Conservation (phyloP, 73 alveolate species). For the Paramecium primaurelia region DNA sequence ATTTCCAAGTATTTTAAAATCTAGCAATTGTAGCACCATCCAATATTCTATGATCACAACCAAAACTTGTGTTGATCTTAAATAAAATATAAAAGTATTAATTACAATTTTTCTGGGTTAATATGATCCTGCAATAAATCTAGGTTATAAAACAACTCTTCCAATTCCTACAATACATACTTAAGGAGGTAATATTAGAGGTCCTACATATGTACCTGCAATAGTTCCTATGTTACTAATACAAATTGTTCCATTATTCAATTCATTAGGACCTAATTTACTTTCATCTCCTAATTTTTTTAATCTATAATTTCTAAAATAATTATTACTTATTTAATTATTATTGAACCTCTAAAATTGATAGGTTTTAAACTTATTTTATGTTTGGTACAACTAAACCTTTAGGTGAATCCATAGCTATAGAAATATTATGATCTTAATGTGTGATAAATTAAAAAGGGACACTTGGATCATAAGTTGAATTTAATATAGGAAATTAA, state of each 20-base stretch:
- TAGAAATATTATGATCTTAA: conserved; percentile 79
- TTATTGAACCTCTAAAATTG: conserved; percentile 73
- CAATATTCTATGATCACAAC: conserved; percentile 67
- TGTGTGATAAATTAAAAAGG: conserved; percentile 72
- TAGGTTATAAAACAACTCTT: conserved; percentile 65
- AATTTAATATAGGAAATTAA: conserved; percentile 74
- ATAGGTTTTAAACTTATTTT: conserved; percentile 72
- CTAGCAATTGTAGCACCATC: conserved; percentile 93
- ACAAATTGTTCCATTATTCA: conserved; percentile 82
- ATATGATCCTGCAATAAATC: conserved; percentile 28
- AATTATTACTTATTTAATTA: conserved; percentile 45
- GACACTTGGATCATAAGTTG: conserved; percentile 61
- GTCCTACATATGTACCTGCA: conserved; percentile 84
- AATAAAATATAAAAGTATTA: neutral
- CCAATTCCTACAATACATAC: conserved; percentile 87
- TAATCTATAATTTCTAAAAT: neutral
- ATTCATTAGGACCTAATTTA: conserved; percentile 72
- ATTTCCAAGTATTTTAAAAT: conserved; percentile 72
- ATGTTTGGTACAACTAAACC: conserved; percentile 87
- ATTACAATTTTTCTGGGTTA: conserved; percentile 24
- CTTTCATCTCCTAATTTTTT: conserved; percentile 70
- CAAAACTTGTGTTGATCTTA: conserved; percentile 70
- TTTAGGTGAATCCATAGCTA: conserved; percentile 86
- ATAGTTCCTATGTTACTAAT: conserved; percentile 73
- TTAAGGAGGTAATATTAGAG: conserved; percentile 78